Evolutionary conservation across 306 rosid species (phyloP), one percentile per base, ranked within the genome.

Genomic region (Rosa persica): DNA sequence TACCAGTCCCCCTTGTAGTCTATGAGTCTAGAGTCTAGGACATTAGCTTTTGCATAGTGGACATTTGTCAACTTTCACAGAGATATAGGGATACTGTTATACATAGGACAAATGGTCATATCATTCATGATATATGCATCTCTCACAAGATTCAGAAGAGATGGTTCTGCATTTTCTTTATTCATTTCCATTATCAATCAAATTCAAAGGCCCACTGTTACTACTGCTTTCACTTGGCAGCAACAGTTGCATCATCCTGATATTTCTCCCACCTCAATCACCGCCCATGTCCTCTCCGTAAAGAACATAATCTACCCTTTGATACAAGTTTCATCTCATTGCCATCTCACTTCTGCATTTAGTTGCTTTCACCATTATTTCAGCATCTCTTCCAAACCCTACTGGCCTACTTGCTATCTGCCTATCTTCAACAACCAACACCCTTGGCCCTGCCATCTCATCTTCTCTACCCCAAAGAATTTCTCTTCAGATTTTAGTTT

Each of bases 91-190:
- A 71, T 10, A 27, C 57, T 44, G 57, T 48, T 48, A 3, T 72
- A 51, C 4, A 72, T 30, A 72, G 44, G 76, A 72, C 62, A 72
- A 72, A 49, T 8, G 6, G 64, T 72, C 44, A 44, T 1, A 23
- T 71, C 61, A 30, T 72, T 46, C 48, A 19, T 39, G 30, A 43
- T 43, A 23, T 68, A 40, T 42, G 46, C 34, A 6, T 44, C 16
- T 75, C 51, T 30, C 67, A 15, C 13, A 30, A 8, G 78, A 74
- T 27, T 64, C 55, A 23, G 44, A 43, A 60, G 42, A 75, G 43
- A 43, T 58, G 40, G 19, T 38, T 43, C 52, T 38, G 46, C 71
- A 19, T 39, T 12, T 12, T 67, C 22, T 67, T 67, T 11, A 66
- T 38, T 38, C 13, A 39, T 67, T 67, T 67, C 69, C 43, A 30